Base-by-base conservation (phyloP, 192 early-diverging fungal genomes). In the Mortierella alpina region DNA sequence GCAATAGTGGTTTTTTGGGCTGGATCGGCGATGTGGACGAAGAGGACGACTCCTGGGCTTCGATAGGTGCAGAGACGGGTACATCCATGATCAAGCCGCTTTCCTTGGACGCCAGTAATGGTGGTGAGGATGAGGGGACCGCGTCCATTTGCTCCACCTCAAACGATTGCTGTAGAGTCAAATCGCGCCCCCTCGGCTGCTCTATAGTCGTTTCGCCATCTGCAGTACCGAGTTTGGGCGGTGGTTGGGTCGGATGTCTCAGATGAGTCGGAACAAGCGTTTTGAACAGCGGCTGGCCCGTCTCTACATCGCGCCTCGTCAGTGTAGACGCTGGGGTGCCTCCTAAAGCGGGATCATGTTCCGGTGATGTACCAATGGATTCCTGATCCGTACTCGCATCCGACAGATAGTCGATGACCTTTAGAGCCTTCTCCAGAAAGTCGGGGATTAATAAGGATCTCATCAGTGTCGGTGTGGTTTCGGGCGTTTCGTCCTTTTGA, bases 241-340 rank as follows among this genome's bases (percentile, higher is more conserved):
- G 39, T 12, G 31, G 9, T 59, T 41, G 57, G 17, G 31, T 31
- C 14, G 22, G 60, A 41, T 66, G 52, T 40, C 54, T 40, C 7
- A 66, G 41, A 42, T 66, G 51, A 2, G 52, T 66, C 54, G 64
- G 64, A 1, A 66, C 17, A 23, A 66, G 51, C 13, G 52, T 53
- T 40, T 66, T 66, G 53, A 52, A 51, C 1, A 66, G 31, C 12
- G 64, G 64, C 0, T 31, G 10, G 39, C 40, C 49, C 22, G 49
- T 15, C 14, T 31, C 23, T 7, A 20, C 46, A 10, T 66, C 51
- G 3, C 50, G 64, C 23, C 44, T 55, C 51, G 2, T 40, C 10
- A 59, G 18, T n/a, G 14, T 18, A 15, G 41, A 18, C 42, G 31
- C 15, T 17, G 18, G 8, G 39, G 31, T 41, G 17, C 17, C 57